A percentile compares a stretch with the other conserved stretches of the same genome.
These are phyloP conservation scores for Geosmithia morbida DNA, from an alignment of 2,329 filamentous ascomycete species.

Conservation along the genomic window DNA sequence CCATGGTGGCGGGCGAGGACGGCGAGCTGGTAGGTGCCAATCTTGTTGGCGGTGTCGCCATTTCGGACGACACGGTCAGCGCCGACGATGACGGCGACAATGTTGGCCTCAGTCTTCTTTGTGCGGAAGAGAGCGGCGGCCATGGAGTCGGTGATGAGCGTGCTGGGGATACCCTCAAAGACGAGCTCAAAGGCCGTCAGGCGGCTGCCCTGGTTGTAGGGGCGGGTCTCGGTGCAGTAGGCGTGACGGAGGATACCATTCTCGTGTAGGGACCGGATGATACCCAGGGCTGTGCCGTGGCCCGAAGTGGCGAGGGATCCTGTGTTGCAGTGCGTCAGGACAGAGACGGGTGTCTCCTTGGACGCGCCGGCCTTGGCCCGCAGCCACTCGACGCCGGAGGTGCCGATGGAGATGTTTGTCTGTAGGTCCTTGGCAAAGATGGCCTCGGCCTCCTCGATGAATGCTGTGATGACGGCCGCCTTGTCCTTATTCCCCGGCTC, in stretches of 20 bases:
- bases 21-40: conserved; percentile 85
- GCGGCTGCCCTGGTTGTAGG: conserved; percentile 94
- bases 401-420: conserved; percentile 78
- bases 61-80: conserved; percentile 93
- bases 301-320: conserved; percentile 93
- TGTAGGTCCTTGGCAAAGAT: conserved; percentile 79
- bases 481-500: conserved; percentile 24
- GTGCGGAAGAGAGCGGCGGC: conserved; percentile 67
- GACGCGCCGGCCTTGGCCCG: conserved; percentile 38
- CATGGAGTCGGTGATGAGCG: conserved; percentile 93
- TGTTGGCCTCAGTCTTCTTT: conserved; percentile 46
- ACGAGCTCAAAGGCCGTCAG: conserved; percentile 95
- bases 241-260: conserved; percentile 58
- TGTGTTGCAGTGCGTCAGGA: conserved; percentile 96
- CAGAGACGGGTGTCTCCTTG: conserved; percentile 43
- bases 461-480: conserved; percentile 48
- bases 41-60: conserved; percentile 97
- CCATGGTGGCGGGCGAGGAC: conserved; percentile 82
- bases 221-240: conserved; percentile 92
- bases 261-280: conserved; percentile 70
- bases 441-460: conserved; percentile 66
- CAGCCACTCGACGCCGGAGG: conserved; percentile 74
- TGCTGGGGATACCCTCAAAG: conserved; percentile 81
- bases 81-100: conserved; percentile 82
- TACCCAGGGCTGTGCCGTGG: conserved; percentile 91